Percentiles rank a stretch among this genome's conserved stretches.
phyloP scores from a whole-genome alignment of 2,329 filamentous ascomycete genomes.

The Botryotinia convoluta region DNA sequence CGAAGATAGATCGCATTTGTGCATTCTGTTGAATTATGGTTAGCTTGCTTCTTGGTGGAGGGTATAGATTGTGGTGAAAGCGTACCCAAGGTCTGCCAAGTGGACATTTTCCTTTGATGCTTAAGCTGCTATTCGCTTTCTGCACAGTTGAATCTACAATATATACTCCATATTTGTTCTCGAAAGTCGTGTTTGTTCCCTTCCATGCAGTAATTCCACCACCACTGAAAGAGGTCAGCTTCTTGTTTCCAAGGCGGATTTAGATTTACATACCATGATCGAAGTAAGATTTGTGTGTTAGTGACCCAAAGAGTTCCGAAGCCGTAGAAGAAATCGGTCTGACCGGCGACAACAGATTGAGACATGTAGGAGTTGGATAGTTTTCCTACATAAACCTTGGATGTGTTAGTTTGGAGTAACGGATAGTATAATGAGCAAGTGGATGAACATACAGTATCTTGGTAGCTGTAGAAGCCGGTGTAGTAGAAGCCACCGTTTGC shows the following conservation, averaged over 20 bases:
- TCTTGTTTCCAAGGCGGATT: neutral
- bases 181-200: conserved; percentile 62
- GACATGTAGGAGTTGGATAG: conserved; percentile 65
- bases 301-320: conserved; percentile 60
- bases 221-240: neutral
- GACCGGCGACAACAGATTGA: conserved; percentile 57
- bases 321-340: conserved; percentile 66
- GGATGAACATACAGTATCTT: conserved; percentile 54
- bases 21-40: conserved; percentile 41
- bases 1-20: conserved; percentile 51
- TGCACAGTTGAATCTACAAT: conserved; percentile 54
- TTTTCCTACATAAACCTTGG: conserved; percentile 61
- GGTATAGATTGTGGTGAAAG: neutral
- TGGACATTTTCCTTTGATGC: conserved; percentile 45
- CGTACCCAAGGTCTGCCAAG: conserved; percentile 51
- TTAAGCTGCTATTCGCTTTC: conserved; percentile 51
- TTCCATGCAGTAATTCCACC: conserved; percentile 71
- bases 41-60: neutral
- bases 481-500: conserved; percentile 67
- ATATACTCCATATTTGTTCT: conserved; percentile 66
- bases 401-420: conserved; percentile 7
- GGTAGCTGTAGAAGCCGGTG: conserved; percentile 64
- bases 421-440: neutral
- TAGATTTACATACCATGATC: conserved; percentile 45
- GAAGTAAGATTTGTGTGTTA: conserved; percentile 51